Percentiles rank a stretch among this genome's conserved stretches.
These are phyloP conservation scores for Tubosaeta brunneosetosa DNA, from an alignment of 768 basidiomycete species.

Conservation along the genomic window DNA sequence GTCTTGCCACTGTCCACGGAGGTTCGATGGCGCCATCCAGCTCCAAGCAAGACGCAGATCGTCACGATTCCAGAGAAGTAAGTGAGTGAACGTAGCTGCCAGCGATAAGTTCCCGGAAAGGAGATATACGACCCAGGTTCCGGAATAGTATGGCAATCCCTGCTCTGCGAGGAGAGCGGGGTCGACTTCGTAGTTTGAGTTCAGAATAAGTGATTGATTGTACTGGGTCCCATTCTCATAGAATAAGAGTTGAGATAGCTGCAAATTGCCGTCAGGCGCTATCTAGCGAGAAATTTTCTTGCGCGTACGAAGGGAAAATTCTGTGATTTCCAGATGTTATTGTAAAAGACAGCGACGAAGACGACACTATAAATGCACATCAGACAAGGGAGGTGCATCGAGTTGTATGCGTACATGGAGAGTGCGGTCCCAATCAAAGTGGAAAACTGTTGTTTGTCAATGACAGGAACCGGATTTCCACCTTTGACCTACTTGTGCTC, in stretches of 20 bases:
- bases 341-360: conserved; percentile 36
- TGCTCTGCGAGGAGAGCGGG: conserved; percentile 41
- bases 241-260: conserved; percentile 46
- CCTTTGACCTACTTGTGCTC: conserved; percentile 36
- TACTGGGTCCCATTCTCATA: conserved; percentile 49
- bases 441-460: conserved; percentile 32
- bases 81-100: conserved; percentile 49
- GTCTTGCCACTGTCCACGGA: conserved; percentile 22
- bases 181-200: conserved; percentile 49
- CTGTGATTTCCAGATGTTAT: conserved; percentile 54
- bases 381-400: not conserved
- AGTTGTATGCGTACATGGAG: conserved; percentile 40
- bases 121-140: conserved; percentile 21
- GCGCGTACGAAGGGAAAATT: conserved; percentile 54
- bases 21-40: conserved; percentile 38
- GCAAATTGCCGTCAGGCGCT: conserved; percentile 6
- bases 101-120: conserved; percentile 22
- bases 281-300: conserved; percentile 10
- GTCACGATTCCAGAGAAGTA: conserved; percentile 50
- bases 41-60: conserved; percentile 44
- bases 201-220: conserved; percentile 50
- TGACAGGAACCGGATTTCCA: not conserved
- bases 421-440: conserved; percentile 45
- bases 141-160: conserved; percentile 32
- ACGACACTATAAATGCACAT: conserved; percentile 21